A percentile compares a stretch with the other conserved stretches of the same genome.
Evolutionary conservation across 2,329 filamentous ascomycete species (phyloP).

Genomic region (Triangularia verruculosa): DNA sequence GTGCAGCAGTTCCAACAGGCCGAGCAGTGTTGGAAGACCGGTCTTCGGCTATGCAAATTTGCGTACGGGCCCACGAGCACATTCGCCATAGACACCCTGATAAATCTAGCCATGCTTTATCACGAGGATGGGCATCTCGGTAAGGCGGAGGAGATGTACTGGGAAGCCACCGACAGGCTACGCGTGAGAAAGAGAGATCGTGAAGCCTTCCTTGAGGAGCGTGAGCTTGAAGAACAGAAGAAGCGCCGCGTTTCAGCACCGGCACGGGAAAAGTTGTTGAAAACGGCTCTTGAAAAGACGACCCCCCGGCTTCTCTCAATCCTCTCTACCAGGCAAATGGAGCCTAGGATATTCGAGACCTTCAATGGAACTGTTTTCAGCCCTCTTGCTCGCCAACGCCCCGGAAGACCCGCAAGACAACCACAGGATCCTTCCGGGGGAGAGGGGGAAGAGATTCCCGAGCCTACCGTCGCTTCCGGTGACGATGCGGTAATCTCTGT

Average conservation of each 20-base stretch:
- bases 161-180: slow-evolving; percentile 4
- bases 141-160: slow-evolving; percentile 9
- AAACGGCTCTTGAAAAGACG: neutral
- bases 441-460: neutral
- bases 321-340: neutral
- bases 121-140: slow-evolving; percentile 11
- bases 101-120: slow-evolving; percentile 7
- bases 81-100: neutral
- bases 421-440: neutral
- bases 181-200: neutral
- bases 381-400: neutral
- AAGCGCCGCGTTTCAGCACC: neutral
- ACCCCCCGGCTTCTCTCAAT: neutral
- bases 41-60: neutral
- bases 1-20: neutral
- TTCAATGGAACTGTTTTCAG: neutral
- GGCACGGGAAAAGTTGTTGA: neutral
- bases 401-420: neutral
- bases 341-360: neutral
- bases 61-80: neutral
- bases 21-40: neutral
- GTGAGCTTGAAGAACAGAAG: neutral
- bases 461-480: neutral
- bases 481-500: neutral
- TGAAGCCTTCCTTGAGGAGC: neutral